Percentiles rank a stretch among this genome's conserved stretches.
Evolutionary conservation across 164 flowering plant species (phyloP).

Genomic region (Tetracentron sinense): DNA sequence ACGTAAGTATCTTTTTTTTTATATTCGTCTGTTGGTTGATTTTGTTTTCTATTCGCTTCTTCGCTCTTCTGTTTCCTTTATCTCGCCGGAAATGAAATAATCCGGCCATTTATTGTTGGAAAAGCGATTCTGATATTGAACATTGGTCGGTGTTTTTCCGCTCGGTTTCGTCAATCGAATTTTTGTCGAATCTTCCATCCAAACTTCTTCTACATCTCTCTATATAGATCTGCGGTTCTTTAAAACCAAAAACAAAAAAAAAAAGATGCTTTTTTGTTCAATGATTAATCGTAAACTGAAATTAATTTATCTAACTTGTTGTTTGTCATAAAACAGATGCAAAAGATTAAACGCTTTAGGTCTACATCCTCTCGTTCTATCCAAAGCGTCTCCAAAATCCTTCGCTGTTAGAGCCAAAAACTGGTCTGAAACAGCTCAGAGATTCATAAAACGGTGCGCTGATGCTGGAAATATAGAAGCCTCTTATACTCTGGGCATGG

Average conservation of each 20-base stretch:
- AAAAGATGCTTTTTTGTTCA: no score
- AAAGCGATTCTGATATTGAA: no score
- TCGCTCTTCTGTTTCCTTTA: no score
- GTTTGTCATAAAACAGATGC: constrained; percentile 42
- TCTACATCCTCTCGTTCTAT: constrained; percentile 45
- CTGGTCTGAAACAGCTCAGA: constrained; percentile 80
- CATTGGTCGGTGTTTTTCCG: no score
- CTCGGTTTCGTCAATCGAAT: no score
- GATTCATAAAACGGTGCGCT: constrained; percentile 61
- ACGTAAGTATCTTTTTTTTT: constrained; percentile 26
- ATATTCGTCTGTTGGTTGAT: background rate
- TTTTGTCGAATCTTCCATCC: no score
- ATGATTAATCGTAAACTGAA: background rate
- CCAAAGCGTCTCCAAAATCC: constrained; percentile 40
- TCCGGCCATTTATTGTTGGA: no score
- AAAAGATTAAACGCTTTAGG: constrained; percentile 60
- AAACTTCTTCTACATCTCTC: no score
- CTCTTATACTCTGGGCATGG: constrained; percentile 79
- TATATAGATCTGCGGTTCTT: constrained; percentile 1
- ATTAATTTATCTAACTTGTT: background rate
- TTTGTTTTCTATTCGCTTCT: no score
- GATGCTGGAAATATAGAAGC: constrained; percentile 79
- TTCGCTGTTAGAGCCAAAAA: constrained; percentile 42
- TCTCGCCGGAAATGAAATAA: no score
- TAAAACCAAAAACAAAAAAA: background rate